phyloP scores from a whole-genome alignment of 441 rosid genomes.

The Bocquillonia castaneifolia region DNA sequence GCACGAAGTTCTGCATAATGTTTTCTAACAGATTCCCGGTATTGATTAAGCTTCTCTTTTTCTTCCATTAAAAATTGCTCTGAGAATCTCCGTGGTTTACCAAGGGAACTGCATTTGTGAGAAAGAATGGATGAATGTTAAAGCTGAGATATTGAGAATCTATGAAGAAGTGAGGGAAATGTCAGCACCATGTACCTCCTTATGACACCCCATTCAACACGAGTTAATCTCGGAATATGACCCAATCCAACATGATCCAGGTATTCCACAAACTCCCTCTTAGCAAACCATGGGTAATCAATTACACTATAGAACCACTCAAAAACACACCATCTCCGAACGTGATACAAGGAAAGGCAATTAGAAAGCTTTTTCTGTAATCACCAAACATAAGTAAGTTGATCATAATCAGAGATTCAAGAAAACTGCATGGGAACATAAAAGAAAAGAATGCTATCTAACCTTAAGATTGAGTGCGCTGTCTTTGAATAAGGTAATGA shows the following conservation, averaged over 20 bases:
- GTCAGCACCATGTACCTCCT: constrained; percentile 53
- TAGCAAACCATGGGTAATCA: constrained; percentile 98
- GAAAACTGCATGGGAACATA: constrained; percentile 3
- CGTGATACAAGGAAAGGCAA: constrained; percentile 59
- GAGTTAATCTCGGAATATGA: constrained; percentile 85
- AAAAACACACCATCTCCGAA: constrained; percentile 77
- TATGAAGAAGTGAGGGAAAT: constrained; percentile 1
- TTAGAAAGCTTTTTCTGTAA: constrained; percentile 66
- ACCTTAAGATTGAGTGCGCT: constrained; percentile 48
- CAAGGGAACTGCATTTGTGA: constrained; percentile 77
- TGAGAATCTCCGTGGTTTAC: constrained; percentile 95
- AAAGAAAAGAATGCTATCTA: constrained; percentile 24
- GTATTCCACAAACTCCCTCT: constrained; percentile 88
- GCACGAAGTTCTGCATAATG: constrained; percentile 78
- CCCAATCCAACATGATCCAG: constrained; percentile 91
- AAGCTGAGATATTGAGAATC: constrained; percentile 15
- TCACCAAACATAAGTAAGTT: constrained; percentile 20
- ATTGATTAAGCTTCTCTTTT: constrained; percentile 75
- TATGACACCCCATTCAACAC: constrained; percentile 98
- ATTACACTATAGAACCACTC: constrained; percentile 98
- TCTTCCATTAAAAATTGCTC: constrained; percentile 78
- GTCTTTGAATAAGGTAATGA: constrained; percentile 31
- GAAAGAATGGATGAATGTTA: constrained; percentile 16
- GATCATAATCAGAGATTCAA: constrained; percentile 6
- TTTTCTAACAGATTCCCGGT: constrained; percentile 86